These are phyloP conservation scores for Physcomitrium patens DNA, from an alignment of 225 moss, liverwort and hornwort genomes.

Conservation along the genomic window DNA sequence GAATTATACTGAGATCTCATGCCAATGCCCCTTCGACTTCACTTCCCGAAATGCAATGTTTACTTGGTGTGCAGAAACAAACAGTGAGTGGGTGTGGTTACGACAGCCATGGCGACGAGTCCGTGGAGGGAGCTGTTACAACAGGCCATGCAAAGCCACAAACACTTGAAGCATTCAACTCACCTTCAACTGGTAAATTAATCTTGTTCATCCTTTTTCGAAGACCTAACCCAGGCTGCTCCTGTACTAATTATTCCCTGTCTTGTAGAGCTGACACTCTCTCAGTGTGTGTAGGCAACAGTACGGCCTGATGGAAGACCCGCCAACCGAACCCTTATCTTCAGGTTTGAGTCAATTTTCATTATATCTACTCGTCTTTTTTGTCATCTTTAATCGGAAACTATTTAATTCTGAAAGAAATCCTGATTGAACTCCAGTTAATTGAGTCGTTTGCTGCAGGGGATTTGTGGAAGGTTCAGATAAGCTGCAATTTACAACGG, in stretches of 20 bases:
- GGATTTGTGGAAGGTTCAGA: conserved; percentile 92
- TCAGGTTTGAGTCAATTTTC: conserved; percentile 56
- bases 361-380: neutral
- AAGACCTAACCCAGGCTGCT: neutral
- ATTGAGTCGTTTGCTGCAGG: conserved; percentile 44
- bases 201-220: neutral
- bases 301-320: conserved; percentile 85
- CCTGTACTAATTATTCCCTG: too few species aligned
- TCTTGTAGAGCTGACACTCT: too few species aligned
- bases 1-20: neutral
- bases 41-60: neutral
- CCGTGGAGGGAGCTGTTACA: conserved; percentile 88
- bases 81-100: neutral
- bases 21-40: too few species aligned
- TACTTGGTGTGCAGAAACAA: conserved; percentile 13
- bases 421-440: conserved; percentile 3
- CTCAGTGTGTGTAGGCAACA: conserved; percentile 65
- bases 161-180: conserved; percentile 75
- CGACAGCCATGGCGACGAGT: conserved; percentile 48
- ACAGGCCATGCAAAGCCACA: conserved; percentile 77
- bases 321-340: conserved; percentile 88
- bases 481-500: conserved; percentile 86
- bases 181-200: conserved; percentile 77
- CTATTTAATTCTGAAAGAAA: neutral
- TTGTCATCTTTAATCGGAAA: too few species aligned